These are phyloP conservation scores for Sugiyamaella grinbergsii DNA, from an alignment of 1,139 yeast species.

Conservation along the genomic window DNA sequence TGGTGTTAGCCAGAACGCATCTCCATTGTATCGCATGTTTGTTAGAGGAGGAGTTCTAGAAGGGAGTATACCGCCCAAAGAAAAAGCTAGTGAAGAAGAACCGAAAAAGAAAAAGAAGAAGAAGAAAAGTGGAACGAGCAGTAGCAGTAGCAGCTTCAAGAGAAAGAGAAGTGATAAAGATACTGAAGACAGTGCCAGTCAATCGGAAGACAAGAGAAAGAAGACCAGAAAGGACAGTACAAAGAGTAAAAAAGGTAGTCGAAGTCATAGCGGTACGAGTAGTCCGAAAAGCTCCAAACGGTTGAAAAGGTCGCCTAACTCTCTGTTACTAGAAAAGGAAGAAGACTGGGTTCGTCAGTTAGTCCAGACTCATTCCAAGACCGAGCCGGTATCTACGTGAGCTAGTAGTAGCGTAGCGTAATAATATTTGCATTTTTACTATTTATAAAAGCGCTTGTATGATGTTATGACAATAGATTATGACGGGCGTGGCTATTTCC, in stretches of 20 bases:
- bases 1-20: constrained; percentile 45
- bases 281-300: background rate
- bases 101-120: constrained; percentile 31
- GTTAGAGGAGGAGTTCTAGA: constrained; percentile 81
- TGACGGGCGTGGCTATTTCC: background rate
- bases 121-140: constrained; percentile 34
- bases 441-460: background rate
- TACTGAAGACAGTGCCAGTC: constrained; percentile 9
- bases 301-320: background rate
- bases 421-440: background rate
- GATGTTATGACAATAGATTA: constrained; percentile 1
- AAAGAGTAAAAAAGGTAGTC: constrained; percentile 11
- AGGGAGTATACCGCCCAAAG: constrained; percentile 58
- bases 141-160: constrained; percentile 21
- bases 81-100: constrained; percentile 27
- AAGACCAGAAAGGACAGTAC: constrained; percentile 9
- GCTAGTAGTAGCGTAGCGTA: background rate
- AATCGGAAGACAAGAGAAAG: constrained; percentile 18
- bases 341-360: constrained; percentile 19
- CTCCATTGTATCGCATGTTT: constrained; percentile 59
- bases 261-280: constrained; percentile 1
- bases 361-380: constrained; percentile 6
- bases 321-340: constrained; percentile 6
- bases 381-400: constrained; percentile 6
- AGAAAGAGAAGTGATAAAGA: background rate